Percentiles rank a stretch among this genome's conserved stretches.
phyloP scores from a whole-genome alignment of 768 basidiomycete genomes.

The Tylopilus rubrobrunneus region DNA sequence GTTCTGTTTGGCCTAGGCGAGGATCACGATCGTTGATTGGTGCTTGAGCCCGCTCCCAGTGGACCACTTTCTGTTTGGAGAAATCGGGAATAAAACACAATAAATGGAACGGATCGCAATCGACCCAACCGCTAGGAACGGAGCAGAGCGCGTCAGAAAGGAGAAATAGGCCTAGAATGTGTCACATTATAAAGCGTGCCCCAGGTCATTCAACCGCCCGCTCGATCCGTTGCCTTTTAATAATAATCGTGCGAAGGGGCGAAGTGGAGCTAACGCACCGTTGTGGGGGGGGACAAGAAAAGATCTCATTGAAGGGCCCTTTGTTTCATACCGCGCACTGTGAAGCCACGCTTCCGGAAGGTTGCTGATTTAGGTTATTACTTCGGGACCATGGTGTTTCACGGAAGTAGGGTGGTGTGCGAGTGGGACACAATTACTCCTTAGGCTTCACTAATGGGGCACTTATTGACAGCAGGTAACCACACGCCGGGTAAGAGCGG shows the following conservation, averaged over 20 bases:
- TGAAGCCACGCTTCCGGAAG: neutral
- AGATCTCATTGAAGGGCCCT: neutral
- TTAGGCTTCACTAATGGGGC: neutral
- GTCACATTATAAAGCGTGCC: neutral
- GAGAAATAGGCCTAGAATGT: neutral
- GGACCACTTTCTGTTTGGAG: neutral
- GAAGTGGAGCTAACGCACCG: neutral
- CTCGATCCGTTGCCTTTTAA: slow-evolving; percentile 16
- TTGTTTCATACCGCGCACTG: neutral
- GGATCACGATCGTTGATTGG: slow-evolving; percentile 20
- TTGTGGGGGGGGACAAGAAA: neutral
- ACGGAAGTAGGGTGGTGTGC: neutral
- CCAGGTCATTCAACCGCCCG: neutral
- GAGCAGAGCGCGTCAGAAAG: neutral
- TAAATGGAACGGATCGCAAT: neutral
- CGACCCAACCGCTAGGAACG: slow-evolving; percentile 29
- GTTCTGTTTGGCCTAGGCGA: slow-evolving; percentile 15
- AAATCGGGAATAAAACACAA: neutral
- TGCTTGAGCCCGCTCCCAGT: neutral
- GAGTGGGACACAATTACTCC: neutral
- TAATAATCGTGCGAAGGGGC: neutral
- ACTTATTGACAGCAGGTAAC: neutral
- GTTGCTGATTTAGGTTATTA: neutral
- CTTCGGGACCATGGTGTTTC: neutral
- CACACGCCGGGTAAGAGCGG: neutral